Conservation (phyloP, 352 stramenopile genomes). For the Globisporangium spiculum region DNA sequence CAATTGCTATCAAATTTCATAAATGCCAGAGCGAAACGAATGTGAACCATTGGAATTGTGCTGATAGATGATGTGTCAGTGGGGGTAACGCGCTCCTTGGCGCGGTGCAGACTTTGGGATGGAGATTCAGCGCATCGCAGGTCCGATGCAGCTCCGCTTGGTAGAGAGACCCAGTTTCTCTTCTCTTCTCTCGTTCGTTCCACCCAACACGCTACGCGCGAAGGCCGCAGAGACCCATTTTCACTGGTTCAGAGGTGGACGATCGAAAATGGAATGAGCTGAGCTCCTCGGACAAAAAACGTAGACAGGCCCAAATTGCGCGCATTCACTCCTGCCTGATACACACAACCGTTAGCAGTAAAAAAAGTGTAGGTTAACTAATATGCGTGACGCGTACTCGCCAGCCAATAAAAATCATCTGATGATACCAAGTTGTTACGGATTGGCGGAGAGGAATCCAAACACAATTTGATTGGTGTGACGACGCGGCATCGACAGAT, state of each 20-base stretch:
- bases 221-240: background rate
- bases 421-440: background rate
- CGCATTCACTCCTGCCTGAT: conserved; percentile 5
- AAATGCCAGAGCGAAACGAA: background rate
- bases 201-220: background rate
- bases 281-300: conserved; percentile 5
- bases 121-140: background rate
- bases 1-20: no score
- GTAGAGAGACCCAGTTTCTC: background rate
- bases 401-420: background rate
- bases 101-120: background rate
- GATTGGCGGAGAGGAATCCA: background rate
- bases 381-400: conserved; percentile 7
- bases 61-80: background rate
- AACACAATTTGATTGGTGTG: conserved; percentile 11
- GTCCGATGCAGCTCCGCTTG: background rate
- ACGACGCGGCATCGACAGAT: background rate
- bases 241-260: background rate
- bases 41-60: background rate
- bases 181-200: background rate
- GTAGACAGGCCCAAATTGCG: conserved; percentile 1
- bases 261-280: background rate
- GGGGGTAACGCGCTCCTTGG: background rate
- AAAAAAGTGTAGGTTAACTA: conserved; percentile 12
- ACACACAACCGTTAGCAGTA: conserved; percentile 2